phyloP scores from a whole-genome alignment of 148 eudicot species.

The Spergularia bocconei region DNA sequence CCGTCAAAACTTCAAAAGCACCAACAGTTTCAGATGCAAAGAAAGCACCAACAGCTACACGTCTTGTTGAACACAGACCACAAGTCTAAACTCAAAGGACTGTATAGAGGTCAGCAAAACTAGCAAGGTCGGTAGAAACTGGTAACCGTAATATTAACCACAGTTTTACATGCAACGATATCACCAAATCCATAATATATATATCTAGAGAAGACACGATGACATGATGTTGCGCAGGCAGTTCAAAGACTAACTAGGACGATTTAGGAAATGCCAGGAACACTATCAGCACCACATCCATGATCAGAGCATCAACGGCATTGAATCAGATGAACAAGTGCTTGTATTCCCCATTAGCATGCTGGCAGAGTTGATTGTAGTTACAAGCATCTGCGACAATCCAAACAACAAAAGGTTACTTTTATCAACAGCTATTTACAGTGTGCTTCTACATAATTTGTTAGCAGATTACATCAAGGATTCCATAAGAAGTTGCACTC shows the following conservation, averaged over 20 bases:
- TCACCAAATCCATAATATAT: background rate
- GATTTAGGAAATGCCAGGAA: background rate
- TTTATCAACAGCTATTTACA: background rate
- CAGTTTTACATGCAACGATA: too few species aligned
- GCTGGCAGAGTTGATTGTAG: constrained; percentile 72
- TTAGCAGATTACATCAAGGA: background rate
- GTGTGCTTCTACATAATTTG: background rate
- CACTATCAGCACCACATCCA: background rate
- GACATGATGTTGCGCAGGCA: background rate
- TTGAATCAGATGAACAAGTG: constrained; percentile 74
- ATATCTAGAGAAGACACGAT: background rate
- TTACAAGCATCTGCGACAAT: constrained; percentile 49
- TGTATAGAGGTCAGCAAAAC: too few species aligned
- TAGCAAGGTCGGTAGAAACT: too few species aligned
- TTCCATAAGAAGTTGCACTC: background rate
- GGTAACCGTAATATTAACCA: too few species aligned
- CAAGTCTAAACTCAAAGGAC: too few species aligned
- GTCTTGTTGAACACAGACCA: too few species aligned
- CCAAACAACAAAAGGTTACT: background rate
- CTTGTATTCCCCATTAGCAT: constrained; percentile 82
- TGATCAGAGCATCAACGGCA: background rate
- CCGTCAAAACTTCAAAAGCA: too few species aligned
- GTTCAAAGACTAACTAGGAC: background rate
- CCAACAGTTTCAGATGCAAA: too few species aligned
- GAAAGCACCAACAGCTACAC: too few species aligned